phyloP scores from a whole-genome alignment of 2,329 filamentous ascomycete genomes.

The Aciculosporium take region DNA sequence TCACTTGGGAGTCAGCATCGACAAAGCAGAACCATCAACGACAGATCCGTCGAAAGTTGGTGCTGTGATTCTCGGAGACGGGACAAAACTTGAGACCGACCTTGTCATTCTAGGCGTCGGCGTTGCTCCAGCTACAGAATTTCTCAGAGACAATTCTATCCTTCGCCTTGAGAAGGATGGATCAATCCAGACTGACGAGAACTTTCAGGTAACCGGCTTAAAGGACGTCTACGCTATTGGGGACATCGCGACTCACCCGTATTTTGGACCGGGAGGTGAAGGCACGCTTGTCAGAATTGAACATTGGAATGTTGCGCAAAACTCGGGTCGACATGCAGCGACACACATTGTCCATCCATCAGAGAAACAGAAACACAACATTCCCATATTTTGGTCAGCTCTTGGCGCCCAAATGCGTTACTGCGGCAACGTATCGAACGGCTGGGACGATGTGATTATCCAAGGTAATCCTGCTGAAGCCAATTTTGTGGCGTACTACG shows the following conservation, averaged over 20 bases:
- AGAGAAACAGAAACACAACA: constrained; percentile 54
- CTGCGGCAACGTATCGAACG: constrained; percentile 69
- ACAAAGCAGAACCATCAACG: constrained; percentile 62
- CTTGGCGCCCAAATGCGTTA: constrained; percentile 81
- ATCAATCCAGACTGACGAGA: constrained; percentile 68
- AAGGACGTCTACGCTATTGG: constrained; percentile 84
- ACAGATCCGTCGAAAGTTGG: constrained; percentile 61
- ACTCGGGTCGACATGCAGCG: constrained; percentile 70
- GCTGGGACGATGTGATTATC: constrained; percentile 76
- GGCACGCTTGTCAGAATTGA: constrained; percentile 71
- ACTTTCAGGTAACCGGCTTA: constrained; percentile 61
- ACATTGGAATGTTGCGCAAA: constrained; percentile 98
- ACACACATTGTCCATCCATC: constrained; percentile 55
- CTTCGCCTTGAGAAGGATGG: constrained; percentile 68
- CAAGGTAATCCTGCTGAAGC: constrained; percentile 61
- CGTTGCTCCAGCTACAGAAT: constrained; percentile 73
- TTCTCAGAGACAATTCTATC: constrained; percentile 55
- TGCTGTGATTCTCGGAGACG: constrained; percentile 70
- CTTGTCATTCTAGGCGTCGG: constrained; percentile 86
- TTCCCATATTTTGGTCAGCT: constrained; percentile 94
- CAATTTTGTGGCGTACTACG: constrained; percentile 84
- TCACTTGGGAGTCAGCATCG: constrained; percentile 64
- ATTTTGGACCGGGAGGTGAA: constrained; percentile 73
- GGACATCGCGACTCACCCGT: constrained; percentile 90
- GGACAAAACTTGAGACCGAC: constrained; percentile 71